phyloP scores from a whole-genome alignment of 306 rosid genomes.

The Calophaca sinica region DNA sequence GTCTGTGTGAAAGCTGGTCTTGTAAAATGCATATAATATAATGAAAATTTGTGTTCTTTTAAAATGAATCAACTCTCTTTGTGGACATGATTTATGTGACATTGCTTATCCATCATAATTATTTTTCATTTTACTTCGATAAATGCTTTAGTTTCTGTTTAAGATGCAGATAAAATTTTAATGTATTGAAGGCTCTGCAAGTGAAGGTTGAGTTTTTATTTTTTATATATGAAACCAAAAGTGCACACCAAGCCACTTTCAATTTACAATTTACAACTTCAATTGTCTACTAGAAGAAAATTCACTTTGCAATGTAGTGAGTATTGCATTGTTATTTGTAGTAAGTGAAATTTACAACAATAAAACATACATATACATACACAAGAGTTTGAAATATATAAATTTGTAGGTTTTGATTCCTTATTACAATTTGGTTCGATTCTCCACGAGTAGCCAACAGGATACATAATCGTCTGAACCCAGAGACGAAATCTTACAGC shows the following conservation, averaged over 20 bases:
- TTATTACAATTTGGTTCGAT: too few species aligned
- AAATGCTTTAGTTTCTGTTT: conserved; percentile 32
- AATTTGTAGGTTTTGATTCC: too few species aligned
- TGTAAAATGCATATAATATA: conserved; percentile 47
- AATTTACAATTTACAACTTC: too few species aligned
- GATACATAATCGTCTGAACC: background rate
- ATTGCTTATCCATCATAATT: background rate
- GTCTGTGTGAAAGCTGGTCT: conserved; percentile 40
- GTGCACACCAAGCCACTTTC: too few species aligned
- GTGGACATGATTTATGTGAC: background rate
- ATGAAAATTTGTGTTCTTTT: conserved; percentile 33
- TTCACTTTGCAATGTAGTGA: background rate
- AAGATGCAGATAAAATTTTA: conserved; percentile 1
- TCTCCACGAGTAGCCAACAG: background rate
- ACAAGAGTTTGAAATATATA: too few species aligned
- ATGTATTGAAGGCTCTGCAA: background rate
- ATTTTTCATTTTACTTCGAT: conserved; percentile 1
- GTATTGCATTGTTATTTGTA: too few species aligned
- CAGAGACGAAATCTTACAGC: conserved; percentile 48
- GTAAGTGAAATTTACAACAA: too few species aligned
- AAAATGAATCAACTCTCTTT: conserved; percentile 15
- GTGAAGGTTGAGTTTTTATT: background rate
- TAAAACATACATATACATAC: too few species aligned
- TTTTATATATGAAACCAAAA: background rate
- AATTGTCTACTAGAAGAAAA: background rate